Evolutionary conservation across 495 filamentous ascomycete species (phyloP), one percentile per base, ranked within the genome.

Genomic region (Ascodesmis nigricans): DNA sequence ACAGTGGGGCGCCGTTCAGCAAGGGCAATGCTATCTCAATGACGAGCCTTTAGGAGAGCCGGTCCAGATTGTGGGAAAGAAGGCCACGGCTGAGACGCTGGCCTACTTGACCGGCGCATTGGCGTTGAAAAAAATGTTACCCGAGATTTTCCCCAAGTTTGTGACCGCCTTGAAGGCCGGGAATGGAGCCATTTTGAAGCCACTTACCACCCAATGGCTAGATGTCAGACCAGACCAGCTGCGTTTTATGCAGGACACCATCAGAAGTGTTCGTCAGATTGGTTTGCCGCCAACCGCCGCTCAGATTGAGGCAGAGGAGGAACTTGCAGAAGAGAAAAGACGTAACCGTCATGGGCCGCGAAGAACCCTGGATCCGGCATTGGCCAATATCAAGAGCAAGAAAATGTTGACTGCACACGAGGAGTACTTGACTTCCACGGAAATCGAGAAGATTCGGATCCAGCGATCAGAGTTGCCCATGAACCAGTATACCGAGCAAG

Each of bases 381-480:
- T 55, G 33, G 24, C 44, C 5, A 34, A 42, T 29, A 26, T 36
- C 11, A 49, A 55, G 26, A 54, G 38, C 35, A 35, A 29, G 15
- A 25, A 41, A 2, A 33, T 64, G 20, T 18, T 43, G n/a, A 46
- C 45, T 29, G 39, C 37, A 5, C 49, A 55, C 26, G 33, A 49
- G 6, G 26, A 36, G 13, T 61, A 54, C 30, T 25, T 52, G 11
- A 39, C 18, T 7, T 44, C 61, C 36, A 41, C 53, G 4, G 38
- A 29, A 22, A 40, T 59, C 19, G 41, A 47, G 33, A 47, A 42
- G 2, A 36, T 63, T 17, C 47, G 53, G 15, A 34, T 38, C 17
- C 57, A 59, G 33, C 60, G 52, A 27, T 50, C 49, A 1, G 47
- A 55, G 6, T 40, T 72, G 18, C 67, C 67, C 2, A 64, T 72